phyloP scores from a whole-genome alignment of 139 green algal species.

The Tetraselmis striata region DNA sequence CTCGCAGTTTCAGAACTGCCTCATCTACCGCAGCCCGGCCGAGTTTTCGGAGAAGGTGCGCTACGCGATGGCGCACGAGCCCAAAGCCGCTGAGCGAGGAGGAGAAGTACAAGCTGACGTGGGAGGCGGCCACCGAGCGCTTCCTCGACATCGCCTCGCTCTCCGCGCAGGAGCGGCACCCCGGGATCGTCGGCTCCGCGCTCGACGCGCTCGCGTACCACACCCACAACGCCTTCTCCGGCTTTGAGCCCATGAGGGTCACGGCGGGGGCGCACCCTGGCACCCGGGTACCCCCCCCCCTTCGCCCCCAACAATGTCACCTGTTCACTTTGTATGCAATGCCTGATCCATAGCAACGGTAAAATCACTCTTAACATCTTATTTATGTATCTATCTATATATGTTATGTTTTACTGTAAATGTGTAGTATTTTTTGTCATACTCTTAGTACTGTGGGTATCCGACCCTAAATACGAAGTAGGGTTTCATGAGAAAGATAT shows the following conservation, averaged over 20 bases:
- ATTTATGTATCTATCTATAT: too few relatives aligned
- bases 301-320: too few relatives aligned
- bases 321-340: too few relatives aligned
- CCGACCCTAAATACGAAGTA: too few relatives aligned
- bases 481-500: too few relatives aligned
- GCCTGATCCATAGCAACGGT: too few relatives aligned
- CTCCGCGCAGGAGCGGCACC: constrained; percentile 31
- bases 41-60: constrained; percentile 81
- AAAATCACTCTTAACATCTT: too few relatives aligned
- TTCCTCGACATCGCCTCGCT: constrained; percentile 84
- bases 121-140: constrained; percentile 91
- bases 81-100: constrained; percentile 63
- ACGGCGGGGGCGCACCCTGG: background rate
- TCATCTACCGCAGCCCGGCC: constrained; percentile 50
- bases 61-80: constrained; percentile 58
- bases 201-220: background rate
- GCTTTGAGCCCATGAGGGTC: background rate
- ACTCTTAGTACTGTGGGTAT: too few relatives aligned
- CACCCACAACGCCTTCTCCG: background rate
- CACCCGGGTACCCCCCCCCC: background rate
- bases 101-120: constrained; percentile 78
- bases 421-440: too few relatives aligned
- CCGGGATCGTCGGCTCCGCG: background rate
- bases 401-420: too few relatives aligned
- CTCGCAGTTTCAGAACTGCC: constrained; percentile 37